Percentiles rank a stretch among this genome's conserved stretches.
Conservation (phyloP, 2,329 filamentous ascomycete species). For the Phialocephala sp. region DNA sequence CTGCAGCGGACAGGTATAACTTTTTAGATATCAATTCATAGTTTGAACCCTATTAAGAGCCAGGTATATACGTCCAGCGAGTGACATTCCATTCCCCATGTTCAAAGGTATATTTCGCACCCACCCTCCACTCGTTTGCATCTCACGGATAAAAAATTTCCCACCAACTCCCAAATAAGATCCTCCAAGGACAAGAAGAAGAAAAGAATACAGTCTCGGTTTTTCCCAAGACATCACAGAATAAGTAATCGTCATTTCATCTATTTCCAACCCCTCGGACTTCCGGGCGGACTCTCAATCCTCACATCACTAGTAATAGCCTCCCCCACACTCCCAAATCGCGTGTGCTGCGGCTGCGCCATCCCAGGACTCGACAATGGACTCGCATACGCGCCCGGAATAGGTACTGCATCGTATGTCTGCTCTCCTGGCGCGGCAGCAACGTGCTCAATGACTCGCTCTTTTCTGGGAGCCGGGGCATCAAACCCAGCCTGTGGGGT, state of each 20-base stretch:
- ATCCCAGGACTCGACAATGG: conserved; percentile 55
- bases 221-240: conserved; percentile 1
- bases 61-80: conserved; percentile 27
- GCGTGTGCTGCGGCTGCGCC: conserved; percentile 46
- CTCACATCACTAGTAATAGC: conserved; percentile 41
- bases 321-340: conserved; percentile 38
- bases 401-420: conserved; percentile 84
- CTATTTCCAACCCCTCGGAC: conserved; percentile 39
- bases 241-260: neutral
- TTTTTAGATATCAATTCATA: conserved; percentile 20
- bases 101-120: conserved; percentile 15
- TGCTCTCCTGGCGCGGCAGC: conserved; percentile 79
- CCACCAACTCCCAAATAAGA: conserved; percentile 8
- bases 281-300: conserved; percentile 42
- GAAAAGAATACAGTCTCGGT: neutral
- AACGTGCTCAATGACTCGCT: conserved; percentile 64
- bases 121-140: neutral
- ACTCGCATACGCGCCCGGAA: conserved; percentile 80
- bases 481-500: conserved; percentile 67
- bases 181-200: conserved; percentile 8
- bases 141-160: neutral
- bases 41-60: conserved; percentile 31
- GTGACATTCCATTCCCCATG: conserved; percentile 15
- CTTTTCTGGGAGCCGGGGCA: conserved; percentile 43
- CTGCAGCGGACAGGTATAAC: no score